These are phyloP conservation scores for Zopfia rhizophila DNA, from an alignment of 2,329 filamentous ascomycete genomes.

Conservation along the genomic window DNA sequence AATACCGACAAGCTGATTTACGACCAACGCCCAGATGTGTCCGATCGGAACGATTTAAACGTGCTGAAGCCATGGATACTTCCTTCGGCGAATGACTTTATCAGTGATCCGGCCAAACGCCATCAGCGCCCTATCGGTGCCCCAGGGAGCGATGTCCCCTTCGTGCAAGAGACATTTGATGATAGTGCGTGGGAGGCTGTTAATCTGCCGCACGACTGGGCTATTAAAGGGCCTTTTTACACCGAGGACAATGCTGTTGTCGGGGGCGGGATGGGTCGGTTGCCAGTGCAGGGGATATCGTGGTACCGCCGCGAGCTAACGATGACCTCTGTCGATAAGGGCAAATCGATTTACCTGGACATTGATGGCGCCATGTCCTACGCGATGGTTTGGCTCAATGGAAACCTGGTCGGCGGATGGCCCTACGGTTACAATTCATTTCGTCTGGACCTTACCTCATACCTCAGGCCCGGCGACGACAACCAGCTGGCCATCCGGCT, in stretches of 20 bases:
- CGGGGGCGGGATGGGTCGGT: slow-evolving; percentile 54
- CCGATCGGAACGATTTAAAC: slow-evolving; percentile 18
- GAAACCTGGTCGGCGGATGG: slow-evolving; percentile 62
- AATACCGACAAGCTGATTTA: slow-evolving; percentile 53
- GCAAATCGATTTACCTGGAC: slow-evolving; percentile 58
- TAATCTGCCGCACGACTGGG: slow-evolving; percentile 62
- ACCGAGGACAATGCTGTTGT: slow-evolving; percentile 43
- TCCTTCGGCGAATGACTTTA: slow-evolving; percentile 55
- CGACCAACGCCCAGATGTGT: slow-evolving; percentile 31
- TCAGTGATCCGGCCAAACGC: slow-evolving; percentile 38
- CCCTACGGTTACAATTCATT: slow-evolving; percentile 64
- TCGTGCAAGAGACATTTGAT: slow-evolving; percentile 49
- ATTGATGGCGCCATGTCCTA: slow-evolving; percentile 65
- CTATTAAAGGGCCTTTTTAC: slow-evolving; percentile 59
- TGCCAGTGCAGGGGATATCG: slow-evolving; percentile 64
- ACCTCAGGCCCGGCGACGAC: slow-evolving; percentile 46
- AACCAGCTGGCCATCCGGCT: slow-evolving; percentile 62
- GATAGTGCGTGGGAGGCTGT: slow-evolving; percentile 57
- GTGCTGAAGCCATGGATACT: slow-evolving; percentile 56
- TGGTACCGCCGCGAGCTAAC: slow-evolving; percentile 62
- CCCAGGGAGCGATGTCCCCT: slow-evolving; percentile 44
- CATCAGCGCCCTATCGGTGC: slow-evolving; percentile 45
- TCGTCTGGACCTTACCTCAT: slow-evolving; percentile 61
- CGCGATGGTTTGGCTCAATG: slow-evolving; percentile 64
- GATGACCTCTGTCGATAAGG: slow-evolving; percentile 30